phyloP scores from a whole-genome alignment of 1,284 basidiomycete genomes.

The Xanthoconium separans region DNA sequence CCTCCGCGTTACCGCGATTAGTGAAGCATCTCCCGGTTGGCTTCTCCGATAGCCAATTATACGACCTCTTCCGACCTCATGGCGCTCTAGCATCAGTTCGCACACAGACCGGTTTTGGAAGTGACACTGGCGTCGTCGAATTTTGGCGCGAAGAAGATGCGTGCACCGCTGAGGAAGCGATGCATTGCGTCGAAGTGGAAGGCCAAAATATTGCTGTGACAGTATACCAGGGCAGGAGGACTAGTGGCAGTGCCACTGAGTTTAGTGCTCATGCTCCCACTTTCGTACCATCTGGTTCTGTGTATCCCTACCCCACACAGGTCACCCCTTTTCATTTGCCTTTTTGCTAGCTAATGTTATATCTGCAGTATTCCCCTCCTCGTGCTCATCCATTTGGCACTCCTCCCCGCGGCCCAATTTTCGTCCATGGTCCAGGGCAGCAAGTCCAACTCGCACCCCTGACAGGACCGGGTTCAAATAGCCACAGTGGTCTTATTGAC shows the following conservation, averaged over 20 bases:
- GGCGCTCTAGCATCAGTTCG: constrained; percentile 71
- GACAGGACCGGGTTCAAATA: constrained; percentile 69
- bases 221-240: constrained; percentile 64
- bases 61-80: constrained; percentile 71
- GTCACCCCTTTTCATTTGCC: constrained; percentile 31
- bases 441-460: constrained; percentile 81
- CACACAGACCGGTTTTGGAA: constrained; percentile 68
- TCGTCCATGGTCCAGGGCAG: constrained; percentile 86
- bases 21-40: constrained; percentile 72
- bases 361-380: constrained; percentile 61
- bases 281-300: constrained; percentile 67
- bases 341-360: constrained; percentile 6
- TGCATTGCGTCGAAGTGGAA: constrained; percentile 79
- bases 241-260: constrained; percentile 52
- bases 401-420: constrained; percentile 39
- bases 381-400: constrained; percentile 40
- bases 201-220: constrained; percentile 81
- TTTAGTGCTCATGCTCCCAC: constrained; percentile 72
- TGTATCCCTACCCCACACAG: constrained; percentile 53
- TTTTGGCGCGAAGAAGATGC: constrained; percentile 91
- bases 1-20: constrained; percentile 70
- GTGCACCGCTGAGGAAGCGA: constrained; percentile 67
- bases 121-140: constrained; percentile 75
- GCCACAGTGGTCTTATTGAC: constrained; percentile 85
- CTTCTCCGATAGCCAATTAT: constrained; percentile 74